Evolutionary conservation across 768 basidiomycete species (phyloP), one percentile per base, ranked within the genome.

Genomic region (Neoboletus brunneissimus): DNA sequence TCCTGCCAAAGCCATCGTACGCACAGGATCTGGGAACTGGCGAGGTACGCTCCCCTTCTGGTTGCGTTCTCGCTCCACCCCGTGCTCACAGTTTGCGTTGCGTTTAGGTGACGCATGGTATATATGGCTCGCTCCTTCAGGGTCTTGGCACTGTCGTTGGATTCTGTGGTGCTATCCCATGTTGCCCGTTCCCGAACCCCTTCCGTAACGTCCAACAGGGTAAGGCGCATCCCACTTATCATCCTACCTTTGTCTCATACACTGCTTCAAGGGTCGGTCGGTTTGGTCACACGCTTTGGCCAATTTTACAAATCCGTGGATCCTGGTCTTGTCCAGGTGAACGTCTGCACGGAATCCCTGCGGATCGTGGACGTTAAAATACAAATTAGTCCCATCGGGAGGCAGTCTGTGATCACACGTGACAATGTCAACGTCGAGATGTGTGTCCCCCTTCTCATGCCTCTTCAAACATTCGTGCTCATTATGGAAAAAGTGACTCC

Each of bases 391-490:
- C 76, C 88, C 25, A 93, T 95, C 65, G 92, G 92, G 49, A 78
- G 86, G 52, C 92, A 94, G 75, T 83, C 79, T 40, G 95, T 98
- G 67, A 94, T 97, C 73, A 97, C 95, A 37, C 86, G 92, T 55
- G 94, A 97, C 77, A 97, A 97, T 67, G 95, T 97, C 71, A 94
- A 93, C 62, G 91, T 95, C 58, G 90, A 93, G 65, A 92, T 94
- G 89, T 89, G 67, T 77, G 50, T 52, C 43, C 51, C 10, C 31
- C 32, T 29, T 29, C 8, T 12, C 23, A 11, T 46, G 23, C 16
- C 20, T 44, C 27, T 16, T n/a, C 45, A 10, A 44, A 37, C 23
- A 32, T 53, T 51, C 27, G 6, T 50, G 9, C 54, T 55, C 41
- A 57, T 50, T 38, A 44, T 22, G 53, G 59, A 25, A 20, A 64